A percentile compares a stretch with the other conserved stretches of the same genome.
These are phyloP conservation scores for Lichtheimia hyalospora DNA, from an alignment of 371 early-diverging fungal species.

Conservation along the genomic window DNA sequence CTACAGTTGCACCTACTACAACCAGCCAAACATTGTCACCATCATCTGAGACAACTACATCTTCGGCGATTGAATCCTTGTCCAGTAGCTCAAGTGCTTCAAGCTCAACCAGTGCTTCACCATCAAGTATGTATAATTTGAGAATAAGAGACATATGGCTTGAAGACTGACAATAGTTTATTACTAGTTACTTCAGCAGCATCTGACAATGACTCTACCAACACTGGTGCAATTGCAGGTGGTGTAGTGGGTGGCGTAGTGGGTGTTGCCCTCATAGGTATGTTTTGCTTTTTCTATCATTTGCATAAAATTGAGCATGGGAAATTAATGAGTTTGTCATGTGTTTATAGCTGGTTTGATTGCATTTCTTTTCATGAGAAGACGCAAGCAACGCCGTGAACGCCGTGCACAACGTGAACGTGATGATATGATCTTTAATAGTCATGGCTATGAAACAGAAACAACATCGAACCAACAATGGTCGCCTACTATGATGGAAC, in stretches of 20 bases:
- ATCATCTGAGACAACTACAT: background rate
- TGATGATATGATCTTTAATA: conserved; percentile 7
- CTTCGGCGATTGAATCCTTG: background rate
- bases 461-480: background rate
- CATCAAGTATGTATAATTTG: background rate
- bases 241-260: conserved; percentile 17
- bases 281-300: background rate
- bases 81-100: background rate
- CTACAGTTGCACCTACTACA: background rate
- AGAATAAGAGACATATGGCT: background rate
- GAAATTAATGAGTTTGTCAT: background rate
- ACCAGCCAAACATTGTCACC: background rate
- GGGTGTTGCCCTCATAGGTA: conserved; percentile 11
- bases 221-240: conserved; percentile 17
- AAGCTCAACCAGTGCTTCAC: background rate
- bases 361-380: conserved; percentile 8
- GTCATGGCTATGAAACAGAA: conserved; percentile 1
- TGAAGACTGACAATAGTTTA: background rate
- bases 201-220: conserved; percentile 1
- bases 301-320: background rate
- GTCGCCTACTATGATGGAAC: background rate
- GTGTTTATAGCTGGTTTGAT: conserved; percentile 3
- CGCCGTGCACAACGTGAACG: conserved; percentile 1
- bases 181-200: background rate
- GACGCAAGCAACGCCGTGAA: background rate